Base-by-base conservation (phyloP, 2,329 filamentous ascomycete species). In the Trichoderma brevicompactum region DNA sequence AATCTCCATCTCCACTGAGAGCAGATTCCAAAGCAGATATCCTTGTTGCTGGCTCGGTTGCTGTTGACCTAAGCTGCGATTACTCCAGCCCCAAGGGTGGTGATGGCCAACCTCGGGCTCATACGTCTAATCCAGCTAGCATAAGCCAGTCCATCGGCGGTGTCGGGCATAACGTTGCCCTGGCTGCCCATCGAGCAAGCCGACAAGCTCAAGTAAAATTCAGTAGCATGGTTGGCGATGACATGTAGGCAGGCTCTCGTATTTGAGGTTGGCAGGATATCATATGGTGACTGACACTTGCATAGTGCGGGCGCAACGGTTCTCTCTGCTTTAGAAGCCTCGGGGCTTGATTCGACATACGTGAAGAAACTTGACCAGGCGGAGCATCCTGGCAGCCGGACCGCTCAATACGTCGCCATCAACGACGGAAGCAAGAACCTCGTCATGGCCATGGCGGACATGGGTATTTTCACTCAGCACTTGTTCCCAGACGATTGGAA, bases 391-490 rank as follows among this genome's bases (percentile, higher is more conserved):
- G 82, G 83, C 1, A 83, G 82, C 38, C 85, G 91, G 64, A 98
- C 94, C 2, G 92, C 94, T 0, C 93, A 97, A 75, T 98, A 98
- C 75, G 86, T 98, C 3, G 91, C 94, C 15, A 82, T 98, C 69
- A 99, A 98, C 74, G 91, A 96, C 73, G 82, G 82, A 0, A 87
- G 89, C 66, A 96, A 93, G 76, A 90, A 94, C 68, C 85, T 99
- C 2, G 84, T 94, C n/a, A 78, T 97, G 68, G 94, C 93, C 52
- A 96, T 97, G 92, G 94, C 94, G 5, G 95, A 98, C 74, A 97
- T 98, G 93, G 86, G 83, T 64, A 94, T 97, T 71, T 86, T 97
- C 54, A 84, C 87, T n/a, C 74, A 78, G 15, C 79, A 84, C 67
- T 80, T 81, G 0, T 83, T 85, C 67, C 76, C 82, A 0, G 75